Evolutionary conservation across 148 eudicot species (phyloP), one percentile per base, ranked within the genome.

Genomic region (Spergularia marina): DNA sequence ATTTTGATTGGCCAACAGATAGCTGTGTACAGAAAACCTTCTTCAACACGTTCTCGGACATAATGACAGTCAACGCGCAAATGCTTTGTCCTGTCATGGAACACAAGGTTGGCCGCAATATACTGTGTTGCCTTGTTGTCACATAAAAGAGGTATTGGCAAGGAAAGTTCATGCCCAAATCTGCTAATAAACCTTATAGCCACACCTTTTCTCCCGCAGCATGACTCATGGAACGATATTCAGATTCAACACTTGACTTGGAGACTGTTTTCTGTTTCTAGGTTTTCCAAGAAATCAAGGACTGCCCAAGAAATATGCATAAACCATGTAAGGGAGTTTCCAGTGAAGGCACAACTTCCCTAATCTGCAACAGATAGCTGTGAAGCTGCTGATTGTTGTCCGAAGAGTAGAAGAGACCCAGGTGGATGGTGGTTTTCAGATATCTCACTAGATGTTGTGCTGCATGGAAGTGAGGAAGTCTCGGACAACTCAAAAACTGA

Each of bases 51-150:
- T 0, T 69, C 72, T 6, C 72, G 6, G 2, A 47, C 52, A 68
- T 47, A 68, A 12, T 68, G 71, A 14, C 54, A 68, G 10, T 68
- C 71, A 13, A 68, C 11, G 7, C n/a, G n/a, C 2, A 68, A 12
- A 20, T 70, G 58, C n/a, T 68, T 68, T 17, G 73, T 71, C 7
- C 74, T 4, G 53, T 58, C 75, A 58, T 72, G 53, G 40, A 72
- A 72, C 2, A 72, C 65, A 0, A 34, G 52, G 5, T 72, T 72
- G 0, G 23, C 11, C 0, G 75, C 63, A 17, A 72, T 56, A 39
- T 72, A 65, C 20, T 9, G 2, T 23, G 25, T 1, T 23, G 25
- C 25, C 25, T 23, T 23, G 25, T 23, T 23, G 25, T 23, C 25
- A 23, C 75, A 72, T 2, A 5, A 40, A 4, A 66, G 53, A 36